Percentiles rank a stretch among this genome's conserved stretches.
phyloP scores from a whole-genome alignment of 371 early-diverging fungal genomes.

The Zancudomyces culisetae region DNA sequence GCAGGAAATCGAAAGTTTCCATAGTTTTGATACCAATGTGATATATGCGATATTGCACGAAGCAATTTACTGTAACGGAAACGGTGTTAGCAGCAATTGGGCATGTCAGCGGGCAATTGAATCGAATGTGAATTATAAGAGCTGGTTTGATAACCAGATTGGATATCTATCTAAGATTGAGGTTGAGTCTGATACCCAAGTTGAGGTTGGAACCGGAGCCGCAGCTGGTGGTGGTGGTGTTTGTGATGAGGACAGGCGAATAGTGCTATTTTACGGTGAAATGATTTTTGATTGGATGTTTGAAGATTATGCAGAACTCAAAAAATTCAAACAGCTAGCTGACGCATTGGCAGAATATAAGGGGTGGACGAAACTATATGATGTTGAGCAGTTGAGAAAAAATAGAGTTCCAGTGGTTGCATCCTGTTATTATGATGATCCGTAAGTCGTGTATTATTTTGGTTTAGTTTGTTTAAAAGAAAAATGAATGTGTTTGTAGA shows the following conservation, averaged over 20 bases:
- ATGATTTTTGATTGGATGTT: slow-evolving; percentile 57
- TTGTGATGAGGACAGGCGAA: too few relatives aligned
- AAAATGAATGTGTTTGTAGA: too few relatives aligned
- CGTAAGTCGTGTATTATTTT: slow-evolving; percentile 25
- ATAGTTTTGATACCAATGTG: slow-evolving; percentile 38
- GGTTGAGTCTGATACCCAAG: neutral
- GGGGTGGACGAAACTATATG: slow-evolving; percentile 38
- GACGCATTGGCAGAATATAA: slow-evolving; percentile 35
- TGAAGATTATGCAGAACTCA: slow-evolving; percentile 44
- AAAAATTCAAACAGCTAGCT: slow-evolving; percentile 35
- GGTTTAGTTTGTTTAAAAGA: too few relatives aligned
- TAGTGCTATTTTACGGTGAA: slow-evolving; percentile 30
- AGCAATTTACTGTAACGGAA: slow-evolving; percentile 42
- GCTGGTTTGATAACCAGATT: neutral
- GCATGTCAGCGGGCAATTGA: slow-evolving; percentile 35
- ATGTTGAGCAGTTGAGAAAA: slow-evolving; percentile 26
- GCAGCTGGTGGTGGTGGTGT: slow-evolving; percentile 36
- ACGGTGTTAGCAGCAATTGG: slow-evolving; percentile 37
- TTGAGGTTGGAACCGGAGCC: slow-evolving; percentile 1
- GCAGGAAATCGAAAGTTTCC: slow-evolving; percentile 20
- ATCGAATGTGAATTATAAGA: neutral
- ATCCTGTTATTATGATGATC: slow-evolving; percentile 49
- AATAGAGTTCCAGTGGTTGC: slow-evolving; percentile 42
- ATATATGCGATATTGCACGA: slow-evolving; percentile 52
- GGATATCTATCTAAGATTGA: neutral